Base-by-base conservation (phyloP, 164 flowering plant genomes). In the Piper betle region DNA sequence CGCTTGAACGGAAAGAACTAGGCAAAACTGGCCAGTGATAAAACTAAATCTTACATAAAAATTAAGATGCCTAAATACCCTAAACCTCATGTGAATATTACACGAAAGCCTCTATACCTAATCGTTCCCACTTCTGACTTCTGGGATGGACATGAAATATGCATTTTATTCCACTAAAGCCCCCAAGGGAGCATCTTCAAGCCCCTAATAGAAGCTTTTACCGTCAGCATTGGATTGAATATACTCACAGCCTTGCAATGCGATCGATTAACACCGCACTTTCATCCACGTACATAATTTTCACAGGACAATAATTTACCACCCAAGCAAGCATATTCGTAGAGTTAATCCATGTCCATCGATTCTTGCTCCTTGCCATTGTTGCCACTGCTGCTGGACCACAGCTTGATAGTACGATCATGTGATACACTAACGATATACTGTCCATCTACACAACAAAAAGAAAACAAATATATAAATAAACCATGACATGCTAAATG, bases 331-430 rank as follows among this genome's bases (percentile, higher is more conserved):
- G 46, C 46, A 10, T 10, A 10, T 0, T 10, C 50, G 50, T 46
- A 15, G 50, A 46, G 63, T 63, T 66, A 84, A 74, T 83, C 95
- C 4, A 87, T 50, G 64, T 86, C 98, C 98, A 93, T 90, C 4
- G 65, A 62, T 62, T 46, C 50, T 55, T 73, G 77, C 37, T 79
- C 88, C 60, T 77, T 71, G 7, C 46, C 84, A 61, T 25, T 61
- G 55, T 69, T 71, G 48, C 67, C 71, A 68, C 75, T 70, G 41
- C 66, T 72, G 70, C 77, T 71, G 25, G 91, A 75, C 97, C 97
- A 91, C 10, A 88, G 73, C 80, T 94, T 94, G 72, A 94, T 91
- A 3, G 91, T 85, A 25, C 97, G 82, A 65, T 91, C 99, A 65
- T 88, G 87, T 17, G 96, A 81, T 39, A 91, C 99, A 46, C 96